phyloP scores from a whole-genome alignment of 495 filamentous ascomycete genomes.

The Haplographium delicatum region DNA sequence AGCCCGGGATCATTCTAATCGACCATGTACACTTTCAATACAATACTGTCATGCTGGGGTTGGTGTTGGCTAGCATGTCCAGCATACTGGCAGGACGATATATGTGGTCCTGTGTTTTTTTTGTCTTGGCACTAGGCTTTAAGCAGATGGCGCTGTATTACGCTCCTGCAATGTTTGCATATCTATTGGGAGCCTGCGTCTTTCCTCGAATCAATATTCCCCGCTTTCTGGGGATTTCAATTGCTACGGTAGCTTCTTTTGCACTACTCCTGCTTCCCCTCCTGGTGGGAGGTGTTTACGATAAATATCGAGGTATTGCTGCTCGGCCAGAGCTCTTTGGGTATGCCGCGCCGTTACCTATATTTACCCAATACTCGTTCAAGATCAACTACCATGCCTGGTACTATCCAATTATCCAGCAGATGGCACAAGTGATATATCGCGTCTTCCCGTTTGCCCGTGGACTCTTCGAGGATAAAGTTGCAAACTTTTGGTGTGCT shows the following conservation, averaged over 20 bases:
- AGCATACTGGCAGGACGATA: conserved; percentile 79
- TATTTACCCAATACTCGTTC: conserved; percentile 52
- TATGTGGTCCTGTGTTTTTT: conserved; percentile 87
- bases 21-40: conserved; percentile 99
- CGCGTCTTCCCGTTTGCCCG: conserved; percentile 93
- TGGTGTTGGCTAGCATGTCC: conserved; percentile 78
- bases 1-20: conserved; percentile 85
- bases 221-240: conserved; percentile 68
- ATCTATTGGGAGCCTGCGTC: conserved; percentile 79
- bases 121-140: conserved; percentile 87
- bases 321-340: conserved; percentile 43
- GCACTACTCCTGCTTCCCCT: conserved; percentile 69
- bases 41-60: conserved; percentile 95
- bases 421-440: conserved; percentile 74
- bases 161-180: conserved; percentile 86
- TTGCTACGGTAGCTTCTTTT: conserved; percentile 69
- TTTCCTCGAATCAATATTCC: conserved; percentile 64
- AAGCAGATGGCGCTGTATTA: conserved; percentile 99
- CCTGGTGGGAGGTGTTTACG: conserved; percentile 56
- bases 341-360: conserved; percentile 48
- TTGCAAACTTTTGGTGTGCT: conserved; percentile 96
- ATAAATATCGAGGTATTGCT: conserved; percentile 48
- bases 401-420: conserved; percentile 68
- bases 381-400: conserved; percentile 55
- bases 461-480: conserved; percentile 96